These are phyloP conservation scores for Dryadomyces quercus-mongolicae DNA, from an alignment of 2,329 filamentous ascomycete genomes.

Conservation along the genomic window DNA sequence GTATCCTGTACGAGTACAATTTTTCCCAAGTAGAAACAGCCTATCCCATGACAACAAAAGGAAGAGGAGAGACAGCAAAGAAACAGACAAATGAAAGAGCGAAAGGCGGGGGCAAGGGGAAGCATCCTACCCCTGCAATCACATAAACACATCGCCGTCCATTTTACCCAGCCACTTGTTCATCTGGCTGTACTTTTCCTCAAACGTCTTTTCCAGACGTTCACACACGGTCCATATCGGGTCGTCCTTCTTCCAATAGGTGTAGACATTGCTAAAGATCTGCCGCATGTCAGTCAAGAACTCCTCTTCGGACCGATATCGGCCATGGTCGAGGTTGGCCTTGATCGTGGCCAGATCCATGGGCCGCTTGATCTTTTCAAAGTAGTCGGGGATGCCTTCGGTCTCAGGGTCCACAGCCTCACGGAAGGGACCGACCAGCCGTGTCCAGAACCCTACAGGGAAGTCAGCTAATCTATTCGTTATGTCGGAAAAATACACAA, in stretches of 20 bases:
- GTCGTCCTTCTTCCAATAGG: slow-evolving; percentile 46
- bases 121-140: not conserved
- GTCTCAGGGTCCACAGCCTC: slow-evolving; percentile 42
- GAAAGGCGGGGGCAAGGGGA: not conserved
- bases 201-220: slow-evolving; percentile 41
- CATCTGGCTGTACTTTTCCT: slow-evolving; percentile 38
- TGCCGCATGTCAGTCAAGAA: slow-evolving; percentile 46
- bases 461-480: too few relatives aligned
- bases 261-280: slow-evolving; percentile 52
- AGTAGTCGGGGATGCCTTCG: slow-evolving; percentile 49
- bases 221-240: slow-evolving; percentile 43
- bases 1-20: not conserved
- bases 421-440: slow-evolving; percentile 50
- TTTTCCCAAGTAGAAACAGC: not conserved
- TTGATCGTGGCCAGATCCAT: slow-evolving; percentile 53
- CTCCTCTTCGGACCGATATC: slow-evolving; percentile 39
- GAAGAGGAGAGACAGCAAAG: not conserved
- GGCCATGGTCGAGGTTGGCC: slow-evolving; percentile 40
- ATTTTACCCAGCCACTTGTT: slow-evolving; percentile 47
- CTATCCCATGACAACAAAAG: not conserved
- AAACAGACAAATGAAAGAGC: not conserved
- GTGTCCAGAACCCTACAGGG: slow-evolving; percentile 56
- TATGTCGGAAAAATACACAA: not conserved
- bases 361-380: slow-evolving; percentile 45
- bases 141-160: slow-evolving; percentile 28